A percentile compares a stretch with the other conserved stretches of the same genome.
These are phyloP conservation scores for Lentinus polychrous DNA, from an alignment of 1,284 basidiomycete species.

Conservation along the genomic window DNA sequence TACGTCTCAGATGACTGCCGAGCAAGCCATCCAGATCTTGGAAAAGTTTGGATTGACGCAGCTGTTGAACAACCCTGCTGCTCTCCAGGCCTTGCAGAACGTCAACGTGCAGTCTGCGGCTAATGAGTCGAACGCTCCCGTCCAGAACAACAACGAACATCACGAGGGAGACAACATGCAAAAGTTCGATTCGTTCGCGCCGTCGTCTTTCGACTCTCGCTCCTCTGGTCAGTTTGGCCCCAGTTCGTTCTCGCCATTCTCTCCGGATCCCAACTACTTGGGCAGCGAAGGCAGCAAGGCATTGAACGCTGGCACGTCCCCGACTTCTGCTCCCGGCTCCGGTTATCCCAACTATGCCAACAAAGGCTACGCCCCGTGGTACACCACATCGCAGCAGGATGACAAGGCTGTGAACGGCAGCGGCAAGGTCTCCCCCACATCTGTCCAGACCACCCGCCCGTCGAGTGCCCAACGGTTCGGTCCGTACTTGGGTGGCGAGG, in stretches of 20 bases:
- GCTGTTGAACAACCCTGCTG: conserved; percentile 27
- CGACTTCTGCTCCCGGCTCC: conserved; percentile 15
- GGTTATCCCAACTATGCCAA: conserved; percentile 30
- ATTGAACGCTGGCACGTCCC: conserved; percentile 7
- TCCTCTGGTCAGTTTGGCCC: conserved; percentile 9
- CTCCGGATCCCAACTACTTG: conserved; percentile 31
- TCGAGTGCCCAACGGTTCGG: conserved; percentile 39
- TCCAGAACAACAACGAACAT: background rate
- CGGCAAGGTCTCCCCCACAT: conserved; percentile 39
- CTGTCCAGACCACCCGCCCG: conserved; percentile 28
- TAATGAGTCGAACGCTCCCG: background rate
- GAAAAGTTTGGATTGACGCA: conserved; percentile 51
- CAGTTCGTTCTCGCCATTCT: conserved; percentile 33
- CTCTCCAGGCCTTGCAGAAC: conserved; percentile 7
- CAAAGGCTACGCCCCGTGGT: conserved; percentile 42
- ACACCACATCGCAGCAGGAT: conserved; percentile 27
- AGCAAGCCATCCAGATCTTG: conserved; percentile 62
- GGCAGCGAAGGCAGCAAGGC: conserved; percentile 16
- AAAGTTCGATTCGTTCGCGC: conserved; percentile 11
- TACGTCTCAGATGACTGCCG: conserved; percentile 39
- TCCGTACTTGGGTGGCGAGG: conserved; percentile 29
- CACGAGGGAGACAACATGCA: conserved; percentile 13
- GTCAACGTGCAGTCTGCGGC: background rate
- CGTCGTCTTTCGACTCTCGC: conserved; percentile 16
- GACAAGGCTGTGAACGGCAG: conserved; percentile 21